Conservation (phyloP, 148 eudicot genomes). For the Silene latifolia region DNA sequence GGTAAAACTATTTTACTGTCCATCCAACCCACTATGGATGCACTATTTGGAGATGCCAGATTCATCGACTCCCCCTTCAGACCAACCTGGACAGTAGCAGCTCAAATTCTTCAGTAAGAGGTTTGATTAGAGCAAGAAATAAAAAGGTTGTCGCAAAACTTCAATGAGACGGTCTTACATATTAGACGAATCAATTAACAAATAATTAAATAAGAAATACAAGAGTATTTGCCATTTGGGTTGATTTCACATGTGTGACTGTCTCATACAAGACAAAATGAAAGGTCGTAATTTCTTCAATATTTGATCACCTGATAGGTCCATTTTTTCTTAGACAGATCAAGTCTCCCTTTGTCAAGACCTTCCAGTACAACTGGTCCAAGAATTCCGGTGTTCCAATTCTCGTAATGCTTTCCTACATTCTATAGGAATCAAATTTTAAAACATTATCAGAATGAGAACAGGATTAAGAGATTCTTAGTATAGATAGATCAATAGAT, state of each 20-base stretch:
- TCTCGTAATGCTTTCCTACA: conserved; percentile 81
- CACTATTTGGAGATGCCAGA: conserved; percentile 56
- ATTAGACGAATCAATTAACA: too few relatives aligned
- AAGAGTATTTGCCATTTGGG: too few relatives aligned
- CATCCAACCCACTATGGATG: conserved; percentile 69
- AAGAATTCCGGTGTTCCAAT: conserved; percentile 57
- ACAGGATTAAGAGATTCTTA: background rate
- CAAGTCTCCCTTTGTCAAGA: conserved; percentile 47
- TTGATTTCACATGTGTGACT: too few relatives aligned
- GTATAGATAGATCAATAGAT: background rate
- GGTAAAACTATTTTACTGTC: conserved; percentile 64
- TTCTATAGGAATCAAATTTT: conserved; percentile 39
- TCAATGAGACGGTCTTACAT: background rate
- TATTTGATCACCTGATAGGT: conserved; percentile 51
- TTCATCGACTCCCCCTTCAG: conserved; percentile 83
- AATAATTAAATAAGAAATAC: too few relatives aligned
- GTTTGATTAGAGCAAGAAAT: background rate
- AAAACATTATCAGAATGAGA: background rate
- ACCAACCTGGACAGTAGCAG: conserved; percentile 55
- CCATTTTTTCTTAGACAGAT: conserved; percentile 60
- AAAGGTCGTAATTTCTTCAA: background rate
- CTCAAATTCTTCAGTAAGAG: background rate
- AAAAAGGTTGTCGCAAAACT: background rate
- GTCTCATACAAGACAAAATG: too few relatives aligned
- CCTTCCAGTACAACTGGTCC: conserved; percentile 62